Base-by-base conservation (phyloP, 2,329 filamentous ascomycete genomes). In the Xylaria hypoxylon region DNA sequence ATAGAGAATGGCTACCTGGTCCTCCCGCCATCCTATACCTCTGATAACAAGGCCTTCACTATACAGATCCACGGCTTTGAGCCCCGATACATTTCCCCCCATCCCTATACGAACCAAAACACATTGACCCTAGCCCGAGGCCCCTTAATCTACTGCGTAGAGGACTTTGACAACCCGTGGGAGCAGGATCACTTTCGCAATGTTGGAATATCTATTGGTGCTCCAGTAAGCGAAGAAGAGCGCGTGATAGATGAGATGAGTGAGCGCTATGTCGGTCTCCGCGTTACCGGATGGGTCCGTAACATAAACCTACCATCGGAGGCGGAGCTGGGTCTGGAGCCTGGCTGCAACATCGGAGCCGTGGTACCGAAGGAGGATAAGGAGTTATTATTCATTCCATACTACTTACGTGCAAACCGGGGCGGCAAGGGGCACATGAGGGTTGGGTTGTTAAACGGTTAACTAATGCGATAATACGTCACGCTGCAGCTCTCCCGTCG, bases 61-160 rank as follows among this genome's bases (percentile, higher is more conserved):
- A 74, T 89, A 0, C 70, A 77, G 5, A 77, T 84, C 17, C 73
- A 81, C 52, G 80, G 81, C 13, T 81, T 89, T 47, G 73, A 78
- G 40, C 80, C 85, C 17, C 80, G 84, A 35, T 82, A 83, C 57
- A 70, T 87, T 2, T 75, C 81, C 2, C 86, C 87, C 0, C 85
- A 89, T 70, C 86, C 86, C 0, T 84, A 85, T 69, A 85, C 86
- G 0, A 84, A 84, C 69, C 85, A 88, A 70, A 76, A 82, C n/a
- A 86, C 84, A 2, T 69, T 87, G 42, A 80, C 83, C 1, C 74
- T 89, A 6, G 85, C 83, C 2, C 81, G 87, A 3, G 88, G 88
- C 0, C 87, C 87, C 0, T 72, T 90, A 5, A 78, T 89, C 5
- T 90, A 89, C 74, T 90, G 87, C 64, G 81, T 85, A 3, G 88